A percentile compares a stretch with the other conserved stretches of the same genome.
Evolutionary conservation across 352 stramenopile species (phyloP).

Genomic region (Globisporangium middletonii): DNA sequence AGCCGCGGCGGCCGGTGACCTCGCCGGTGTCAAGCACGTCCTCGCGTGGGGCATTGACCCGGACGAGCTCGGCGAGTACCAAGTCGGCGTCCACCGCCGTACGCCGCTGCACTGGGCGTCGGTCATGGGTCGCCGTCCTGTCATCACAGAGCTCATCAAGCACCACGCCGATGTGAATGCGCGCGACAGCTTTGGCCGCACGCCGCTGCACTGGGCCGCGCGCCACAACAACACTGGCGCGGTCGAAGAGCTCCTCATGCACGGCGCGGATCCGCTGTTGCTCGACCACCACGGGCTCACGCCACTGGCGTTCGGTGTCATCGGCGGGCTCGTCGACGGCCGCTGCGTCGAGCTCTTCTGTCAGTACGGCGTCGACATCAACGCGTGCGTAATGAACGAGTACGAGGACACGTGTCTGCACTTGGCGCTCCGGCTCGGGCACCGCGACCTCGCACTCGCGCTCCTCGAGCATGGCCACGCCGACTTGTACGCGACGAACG

Average conservation of each 20-base stretch:
- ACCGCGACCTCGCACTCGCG: constrained; percentile 55
- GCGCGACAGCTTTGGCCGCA: constrained; percentile 50
- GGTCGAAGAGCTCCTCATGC: constrained; percentile 42
- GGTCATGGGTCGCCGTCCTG: constrained; percentile 50
- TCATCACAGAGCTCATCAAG: constrained; percentile 46
- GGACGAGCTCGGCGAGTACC: constrained; percentile 67
- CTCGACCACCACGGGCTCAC: constrained; percentile 60
- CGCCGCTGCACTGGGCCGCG: constrained; percentile 70
- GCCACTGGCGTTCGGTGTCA: constrained; percentile 55
- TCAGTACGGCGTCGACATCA: constrained; percentile 39
- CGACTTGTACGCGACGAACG: constrained; percentile 48
- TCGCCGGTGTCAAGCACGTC: constrained; percentile 43
- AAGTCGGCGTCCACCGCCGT: constrained; percentile 45
- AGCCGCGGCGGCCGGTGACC: constrained; percentile 47
- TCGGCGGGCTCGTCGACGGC: constrained; percentile 40
- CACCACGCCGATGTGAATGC: constrained; percentile 51
- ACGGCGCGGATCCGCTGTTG: constrained; percentile 43
- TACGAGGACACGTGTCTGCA: constrained; percentile 66
- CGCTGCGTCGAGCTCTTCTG: constrained; percentile 53
- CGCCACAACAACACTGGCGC: constrained; percentile 60
- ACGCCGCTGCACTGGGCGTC: constrained; percentile 75
- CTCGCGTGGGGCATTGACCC: constrained; percentile 48
- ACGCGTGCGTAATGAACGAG: constrained; percentile 37
- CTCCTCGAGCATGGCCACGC: constrained; percentile 52
- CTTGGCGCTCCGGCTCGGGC: constrained; percentile 52